A percentile compares a stretch with the other conserved stretches of the same genome.
Conservation (phyloP, 371 early-diverging fungal species). For the Circinella umbellata region DNA sequence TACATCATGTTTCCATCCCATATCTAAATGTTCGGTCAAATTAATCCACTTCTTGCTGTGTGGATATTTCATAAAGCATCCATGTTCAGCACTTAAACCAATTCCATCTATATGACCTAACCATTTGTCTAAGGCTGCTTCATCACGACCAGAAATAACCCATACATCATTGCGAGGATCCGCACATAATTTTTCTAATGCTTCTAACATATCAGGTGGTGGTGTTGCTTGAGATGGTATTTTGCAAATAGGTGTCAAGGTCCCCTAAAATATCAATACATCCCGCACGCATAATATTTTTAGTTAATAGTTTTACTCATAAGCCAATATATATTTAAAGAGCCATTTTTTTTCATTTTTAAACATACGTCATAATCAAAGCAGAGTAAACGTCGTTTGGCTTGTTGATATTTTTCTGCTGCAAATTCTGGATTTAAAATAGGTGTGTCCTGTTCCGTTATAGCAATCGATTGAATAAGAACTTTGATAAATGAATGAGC, state of each 20-base stretch:
- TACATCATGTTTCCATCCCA: conserved; percentile 88
- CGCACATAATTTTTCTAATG: conserved; percentile 65
- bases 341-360: too few species aligned
- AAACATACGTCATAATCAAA: conserved; percentile 86
- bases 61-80: conserved; percentile 69
- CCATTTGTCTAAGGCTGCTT: conserved; percentile 81
- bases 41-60: conserved; percentile 74
- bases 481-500: conserved; percentile 82
- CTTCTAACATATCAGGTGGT: conserved; percentile 65
- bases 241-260: conserved; percentile 77
- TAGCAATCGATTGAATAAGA: conserved; percentile 44
- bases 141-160: conserved; percentile 93
- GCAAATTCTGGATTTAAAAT: conserved; percentile 57
- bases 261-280: conserved; percentile 58
- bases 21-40: conserved; percentile 78
- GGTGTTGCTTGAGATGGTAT: conserved; percentile 72
- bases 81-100: conserved; percentile 83
- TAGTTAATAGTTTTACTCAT: neutral
- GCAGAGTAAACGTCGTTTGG: conserved; percentile 76
- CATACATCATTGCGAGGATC: conserved; percentile 90
- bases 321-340: neutral
- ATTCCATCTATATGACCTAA: conserved; percentile 80
- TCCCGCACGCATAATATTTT: too few species aligned
- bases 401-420: conserved; percentile 47
- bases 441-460: conserved; percentile 74